Evolutionary conservation across 805 yeast genomes (phyloP), one percentile per base, ranked within the genome.

Genomic region (Nakazawaea siamensis): DNA sequence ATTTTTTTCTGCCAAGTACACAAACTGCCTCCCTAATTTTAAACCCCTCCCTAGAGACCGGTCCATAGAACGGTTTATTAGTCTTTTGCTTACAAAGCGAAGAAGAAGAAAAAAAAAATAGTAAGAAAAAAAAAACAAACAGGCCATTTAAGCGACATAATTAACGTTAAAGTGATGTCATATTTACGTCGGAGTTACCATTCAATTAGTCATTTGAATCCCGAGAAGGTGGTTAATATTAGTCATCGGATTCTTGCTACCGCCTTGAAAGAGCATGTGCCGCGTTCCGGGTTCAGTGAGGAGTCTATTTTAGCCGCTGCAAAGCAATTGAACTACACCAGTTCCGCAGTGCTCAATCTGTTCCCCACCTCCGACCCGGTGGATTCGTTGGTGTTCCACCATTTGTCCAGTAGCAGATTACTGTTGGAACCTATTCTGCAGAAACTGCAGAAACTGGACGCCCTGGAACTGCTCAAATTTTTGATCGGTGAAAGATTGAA

Each of bases 401-500:
- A 75, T 64, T 55, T 72, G 42, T 65, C 60, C 43, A 44, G 46
- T 28, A 63, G 62, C 38, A 51, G 80, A 45, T 57, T 58, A 34
- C 51, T 48, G 25, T 48, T 72, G 37, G 42, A 50, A 20, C 49
- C 47, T 5, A 48, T 55, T 34, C 55, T 55, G n/a, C 38, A 42
- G 5, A 45, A 47, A 26, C 12, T 29, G 10, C 9, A 15, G 9
- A 52, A 50, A 8, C 34, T 35, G 12, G 25, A 35, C 7, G 26
- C 46, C 17, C 10, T 33, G 6, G n/a, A 5, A 12, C 24, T 35
- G 38, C 35, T 54, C 18, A 43, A 48, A 29, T 45, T 43, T 23
- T 60, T 67, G 33, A 43, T 72, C 32, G 55, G 60, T 27, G 52
- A 55, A 43, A 61, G 90, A 40, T 61, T 81, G 41, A 50, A 52